Evolutionary conservation across 345 rosid species (phyloP), one percentile per base, ranked within the genome.

Genomic region (Eucalyptus rudis): DNA sequence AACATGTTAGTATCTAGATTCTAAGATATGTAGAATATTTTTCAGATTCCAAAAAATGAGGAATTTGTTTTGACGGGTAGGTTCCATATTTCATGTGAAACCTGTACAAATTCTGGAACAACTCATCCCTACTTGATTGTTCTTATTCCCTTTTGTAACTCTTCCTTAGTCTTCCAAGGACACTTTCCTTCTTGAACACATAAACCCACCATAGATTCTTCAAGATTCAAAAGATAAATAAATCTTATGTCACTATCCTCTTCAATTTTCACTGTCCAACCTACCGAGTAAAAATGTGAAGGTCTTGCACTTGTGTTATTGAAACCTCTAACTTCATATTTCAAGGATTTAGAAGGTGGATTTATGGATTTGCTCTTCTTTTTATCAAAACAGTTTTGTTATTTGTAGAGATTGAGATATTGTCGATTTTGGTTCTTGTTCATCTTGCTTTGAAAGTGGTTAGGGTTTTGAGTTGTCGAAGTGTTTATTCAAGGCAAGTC

Each of bases 51-150:
- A 40, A 40, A 40, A 40, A 17, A 51, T 51, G 1, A 51, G 3
- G 0, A 51, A 51, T 17, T 51, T 51, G 2, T 51, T 51, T 51
- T 51, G 54, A 51, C 1, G 2, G 1, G 20, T 51, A 16, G 20
- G 20, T 16, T 51, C 8, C 1, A 51, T 51, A 2, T 16, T 15
- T 7, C 20, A 51, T 6, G 7, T 51, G 20, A 51, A 51, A 51
- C 20, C 4, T 6, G 0, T 16, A 51, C 1, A 3, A 51, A 51
- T 51, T 6, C 0, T 51, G 0, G 54, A 51, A 51, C 20, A 51
- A 1, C 8, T 51, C 54, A 51, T 6, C 54, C 20, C 54, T 16
- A 16, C 54, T 51, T 3, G 20, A 51, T 51, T 15, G 19, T 50
- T n/a, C 40, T 5, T 15, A 2, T 66, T 17, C 19, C 76, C 33